A percentile compares a stretch with the other conserved stretches of the same genome.
Conservation (phyloP, 345 rosid species). For the Noccaea bulbosa region DNA sequence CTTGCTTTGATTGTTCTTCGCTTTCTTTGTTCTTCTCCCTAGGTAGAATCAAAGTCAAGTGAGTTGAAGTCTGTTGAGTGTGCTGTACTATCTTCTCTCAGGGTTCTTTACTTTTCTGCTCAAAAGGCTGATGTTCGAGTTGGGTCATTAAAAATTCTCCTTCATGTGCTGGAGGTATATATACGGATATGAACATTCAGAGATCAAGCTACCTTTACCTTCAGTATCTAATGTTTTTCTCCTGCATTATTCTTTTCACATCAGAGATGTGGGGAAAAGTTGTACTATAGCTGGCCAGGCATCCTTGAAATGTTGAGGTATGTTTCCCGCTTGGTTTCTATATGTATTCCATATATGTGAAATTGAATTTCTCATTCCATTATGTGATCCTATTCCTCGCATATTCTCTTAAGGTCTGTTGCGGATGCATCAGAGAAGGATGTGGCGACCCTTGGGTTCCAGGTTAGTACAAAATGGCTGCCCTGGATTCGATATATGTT, state of each 20-base stretch:
- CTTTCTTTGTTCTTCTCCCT: constrained; percentile 39
- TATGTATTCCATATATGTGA: background rate
- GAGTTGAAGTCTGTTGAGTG: constrained; percentile 76
- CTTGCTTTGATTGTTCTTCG: constrained; percentile 30
- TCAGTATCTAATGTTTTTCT: constrained; percentile 27
- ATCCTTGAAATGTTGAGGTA: constrained; percentile 95
- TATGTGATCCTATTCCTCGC: constrained; percentile 24
- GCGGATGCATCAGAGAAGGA: constrained; percentile 97
- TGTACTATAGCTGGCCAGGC: constrained; percentile 83
- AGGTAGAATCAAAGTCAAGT: constrained; percentile 55
- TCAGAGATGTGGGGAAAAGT: constrained; percentile 93
- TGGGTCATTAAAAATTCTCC: constrained; percentile 93
- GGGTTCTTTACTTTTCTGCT: constrained; percentile 80
- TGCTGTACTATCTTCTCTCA: constrained; percentile 81
- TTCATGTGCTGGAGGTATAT: constrained; percentile 90
- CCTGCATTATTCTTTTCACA: constrained; percentile 24
- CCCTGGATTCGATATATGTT: constrained; percentile 10
- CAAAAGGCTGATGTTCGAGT: constrained; percentile 80
- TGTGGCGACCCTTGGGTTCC: constrained; percentile 87
- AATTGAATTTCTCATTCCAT: constrained; percentile 20
- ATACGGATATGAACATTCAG: constrained; percentile 25
- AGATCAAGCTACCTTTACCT: constrained; percentile 18
- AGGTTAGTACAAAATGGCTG: constrained; percentile 59
- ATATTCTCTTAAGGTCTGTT: constrained; percentile 67
- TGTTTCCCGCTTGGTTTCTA: constrained; percentile 33